phyloP scores from a whole-genome alignment of 2,329 filamentous ascomycete species.

The Tolypocladium amazonense region DNA sequence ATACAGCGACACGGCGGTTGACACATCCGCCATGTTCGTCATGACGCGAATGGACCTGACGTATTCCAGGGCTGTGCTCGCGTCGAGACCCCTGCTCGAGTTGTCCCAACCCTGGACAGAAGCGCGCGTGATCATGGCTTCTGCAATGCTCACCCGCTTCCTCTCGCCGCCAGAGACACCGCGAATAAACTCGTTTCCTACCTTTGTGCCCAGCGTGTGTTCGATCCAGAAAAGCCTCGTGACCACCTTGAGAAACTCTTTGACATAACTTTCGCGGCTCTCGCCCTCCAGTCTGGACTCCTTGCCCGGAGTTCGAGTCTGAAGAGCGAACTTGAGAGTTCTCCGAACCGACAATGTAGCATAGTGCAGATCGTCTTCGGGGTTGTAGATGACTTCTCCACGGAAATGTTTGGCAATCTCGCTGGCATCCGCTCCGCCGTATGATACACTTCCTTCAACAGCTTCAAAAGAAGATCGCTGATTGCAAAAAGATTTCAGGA shows the following conservation, averaged over 20 bases:
- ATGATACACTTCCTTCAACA: slow-evolving; percentile 55
- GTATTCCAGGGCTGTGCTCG: slow-evolving; percentile 64
- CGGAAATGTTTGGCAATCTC: slow-evolving; percentile 43
- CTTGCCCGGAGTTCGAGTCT: slow-evolving; percentile 46
- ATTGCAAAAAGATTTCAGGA: slow-evolving; percentile 64
- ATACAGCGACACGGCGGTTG: slow-evolving; percentile 62
- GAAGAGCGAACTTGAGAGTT: slow-evolving; percentile 56
- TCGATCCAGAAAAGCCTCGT: slow-evolving; percentile 63
- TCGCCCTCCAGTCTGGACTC: slow-evolving; percentile 46
- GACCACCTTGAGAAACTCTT: slow-evolving; percentile 47
- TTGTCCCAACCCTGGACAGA: slow-evolving; percentile 67
- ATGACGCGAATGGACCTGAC: slow-evolving; percentile 52
- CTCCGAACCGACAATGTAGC: slow-evolving; percentile 56
- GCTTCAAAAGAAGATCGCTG: slow-evolving; percentile 52
- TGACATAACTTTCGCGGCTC: slow-evolving; percentile 41
- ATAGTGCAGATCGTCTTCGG: slow-evolving; percentile 60
- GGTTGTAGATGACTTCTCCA: slow-evolving; percentile 56
- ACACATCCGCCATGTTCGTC: slow-evolving; percentile 61
- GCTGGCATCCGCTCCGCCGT: slow-evolving; percentile 37
- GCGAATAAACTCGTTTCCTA: slow-evolving; percentile 59
- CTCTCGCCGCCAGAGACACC: slow-evolving; percentile 52
- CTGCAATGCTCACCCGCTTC: slow-evolving; percentile 68
- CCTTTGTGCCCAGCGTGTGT: slow-evolving; percentile 57
- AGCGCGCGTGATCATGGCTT: slow-evolving; percentile 48
- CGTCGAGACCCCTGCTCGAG: slow-evolving; percentile 60